Percentiles rank a stretch among this genome's conserved stretches.
These are phyloP conservation scores for Geosmithia flava DNA, from an alignment of 2,329 filamentous ascomycete species.

Conservation along the genomic window DNA sequence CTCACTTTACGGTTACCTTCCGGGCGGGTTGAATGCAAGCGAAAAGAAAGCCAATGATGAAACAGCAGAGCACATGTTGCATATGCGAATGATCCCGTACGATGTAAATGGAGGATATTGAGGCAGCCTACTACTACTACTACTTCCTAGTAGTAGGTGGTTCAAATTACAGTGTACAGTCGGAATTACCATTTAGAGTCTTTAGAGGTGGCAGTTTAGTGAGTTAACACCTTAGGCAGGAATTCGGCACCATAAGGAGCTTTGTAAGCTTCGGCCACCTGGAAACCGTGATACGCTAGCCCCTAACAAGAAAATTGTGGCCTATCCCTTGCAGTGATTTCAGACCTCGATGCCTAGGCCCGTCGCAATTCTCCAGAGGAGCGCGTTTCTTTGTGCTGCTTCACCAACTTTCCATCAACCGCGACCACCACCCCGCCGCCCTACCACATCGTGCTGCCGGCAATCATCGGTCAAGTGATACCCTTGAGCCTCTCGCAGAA, in stretches of 20 bases:
- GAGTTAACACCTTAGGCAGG: background rate
- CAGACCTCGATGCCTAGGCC: background rate
- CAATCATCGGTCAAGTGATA: background rate
- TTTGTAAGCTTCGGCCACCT: background rate
- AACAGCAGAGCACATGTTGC: too few relatives aligned
- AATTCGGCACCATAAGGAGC: background rate
- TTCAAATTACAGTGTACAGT: background rate
- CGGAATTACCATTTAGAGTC: background rate
- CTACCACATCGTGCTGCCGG: background rate
- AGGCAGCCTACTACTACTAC: too few relatives aligned
- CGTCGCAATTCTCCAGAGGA: slow-evolving; percentile 2
- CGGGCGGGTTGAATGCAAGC: too few relatives aligned
- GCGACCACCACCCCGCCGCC: background rate
- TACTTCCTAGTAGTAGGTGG: too few relatives aligned
- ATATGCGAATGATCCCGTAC: too few relatives aligned
- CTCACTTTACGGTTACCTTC: background rate
- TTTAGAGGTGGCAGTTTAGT: background rate
- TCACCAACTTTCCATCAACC: slow-evolving; percentile 1
- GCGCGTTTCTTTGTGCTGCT: slow-evolving; percentile 2
- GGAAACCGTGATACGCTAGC: background rate
- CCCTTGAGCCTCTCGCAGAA: background rate
- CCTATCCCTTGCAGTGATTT: slow-evolving; percentile 1
- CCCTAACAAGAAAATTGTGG: background rate
- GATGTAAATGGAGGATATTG: too few relatives aligned
- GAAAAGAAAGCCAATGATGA: too few relatives aligned